Evolutionary conservation across 2,329 filamentous ascomycete genomes (phyloP).

Genomic region (Colletotrichum aenigma): DNA sequence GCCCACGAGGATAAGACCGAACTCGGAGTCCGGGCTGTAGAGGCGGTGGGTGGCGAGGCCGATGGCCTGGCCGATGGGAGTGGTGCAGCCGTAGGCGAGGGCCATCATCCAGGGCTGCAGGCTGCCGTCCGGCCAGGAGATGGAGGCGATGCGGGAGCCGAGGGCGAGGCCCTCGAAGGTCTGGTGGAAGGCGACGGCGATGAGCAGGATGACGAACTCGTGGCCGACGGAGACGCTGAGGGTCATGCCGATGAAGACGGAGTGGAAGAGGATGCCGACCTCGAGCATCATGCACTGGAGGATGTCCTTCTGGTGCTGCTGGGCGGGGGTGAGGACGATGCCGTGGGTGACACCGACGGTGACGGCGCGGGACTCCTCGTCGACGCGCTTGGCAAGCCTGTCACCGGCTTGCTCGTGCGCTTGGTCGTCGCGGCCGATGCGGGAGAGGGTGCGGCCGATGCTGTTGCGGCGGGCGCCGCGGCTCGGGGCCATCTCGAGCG

Average conservation of each 20-base stretch:
- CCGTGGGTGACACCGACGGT: background rate
- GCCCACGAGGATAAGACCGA: conserved; percentile 72
- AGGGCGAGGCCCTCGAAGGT: conserved; percentile 63
- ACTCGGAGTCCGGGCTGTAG: conserved; percentile 70
- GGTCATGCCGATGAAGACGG: conserved; percentile 84
- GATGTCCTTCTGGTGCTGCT: conserved; percentile 67
- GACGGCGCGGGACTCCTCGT: conserved; percentile 3
- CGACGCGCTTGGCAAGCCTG: conserved; percentile 24
- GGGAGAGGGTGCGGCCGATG: conserved; percentile 13
- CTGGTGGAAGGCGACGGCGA: conserved; percentile 80
- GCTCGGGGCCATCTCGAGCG: background rate
- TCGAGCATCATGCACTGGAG: conserved; percentile 80
- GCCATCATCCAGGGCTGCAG: conserved; percentile 62
- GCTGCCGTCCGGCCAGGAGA: conserved; percentile 45
- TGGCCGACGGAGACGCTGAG: conserved; percentile 78
- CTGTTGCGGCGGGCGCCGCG: background rate
- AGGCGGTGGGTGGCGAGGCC: conserved; percentile 72
- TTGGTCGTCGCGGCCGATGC: background rate
- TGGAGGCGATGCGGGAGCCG: conserved; percentile 66
- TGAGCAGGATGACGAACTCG: conserved; percentile 77
- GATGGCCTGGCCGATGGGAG: conserved; percentile 75
- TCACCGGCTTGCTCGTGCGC: background rate
- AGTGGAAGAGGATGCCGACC: conserved; percentile 80
- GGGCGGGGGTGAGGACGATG: conserved; percentile 47
- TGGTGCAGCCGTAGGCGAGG: conserved; percentile 63